Conservation (phyloP, 345 rosid genomes). For the Rhizophora apiculata region DNA sequence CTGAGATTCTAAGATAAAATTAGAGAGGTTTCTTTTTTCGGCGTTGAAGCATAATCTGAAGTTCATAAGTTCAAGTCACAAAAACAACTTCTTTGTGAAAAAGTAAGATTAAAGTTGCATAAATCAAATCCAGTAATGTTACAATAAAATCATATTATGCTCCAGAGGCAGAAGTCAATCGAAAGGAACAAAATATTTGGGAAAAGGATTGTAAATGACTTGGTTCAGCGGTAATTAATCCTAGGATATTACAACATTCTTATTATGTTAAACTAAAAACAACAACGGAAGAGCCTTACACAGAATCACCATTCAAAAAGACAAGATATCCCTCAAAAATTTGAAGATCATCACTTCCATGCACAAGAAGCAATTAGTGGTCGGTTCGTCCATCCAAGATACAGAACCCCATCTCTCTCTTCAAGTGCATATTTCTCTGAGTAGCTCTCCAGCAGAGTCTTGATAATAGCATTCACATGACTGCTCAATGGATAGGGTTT, state of each 20-base stretch:
- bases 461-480: slow-evolving; percentile 70
- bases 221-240: background rate
- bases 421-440: slow-evolving; percentile 65
- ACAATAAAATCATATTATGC: background rate
- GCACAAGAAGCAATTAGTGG: slow-evolving; percentile 70
- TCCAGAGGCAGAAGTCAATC: background rate
- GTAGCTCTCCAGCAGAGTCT: slow-evolving; percentile 57
- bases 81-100: too few relatives aligned
- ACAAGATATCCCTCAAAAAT: background rate
- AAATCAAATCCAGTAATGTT: too few relatives aligned
- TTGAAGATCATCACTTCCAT: slow-evolving; percentile 50
- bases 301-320: slow-evolving; percentile 3
- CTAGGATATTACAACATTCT: background rate
- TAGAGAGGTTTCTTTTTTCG: background rate
- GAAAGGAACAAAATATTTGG: background rate
- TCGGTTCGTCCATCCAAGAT: slow-evolving; percentile 89
- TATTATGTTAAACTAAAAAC: slow-evolving; percentile 12
- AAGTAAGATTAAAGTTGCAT: too few relatives aligned
- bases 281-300: slow-evolving; percentile 10
- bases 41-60: too few relatives aligned
- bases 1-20: slow-evolving; percentile 17
- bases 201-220: background rate
- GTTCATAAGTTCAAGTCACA: too few relatives aligned
- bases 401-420: slow-evolving; percentile 71
- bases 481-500: slow-evolving; percentile 67